Conservation (phyloP, 1,139 yeast genomes). For the Saccharomyces hybrid region DNA sequence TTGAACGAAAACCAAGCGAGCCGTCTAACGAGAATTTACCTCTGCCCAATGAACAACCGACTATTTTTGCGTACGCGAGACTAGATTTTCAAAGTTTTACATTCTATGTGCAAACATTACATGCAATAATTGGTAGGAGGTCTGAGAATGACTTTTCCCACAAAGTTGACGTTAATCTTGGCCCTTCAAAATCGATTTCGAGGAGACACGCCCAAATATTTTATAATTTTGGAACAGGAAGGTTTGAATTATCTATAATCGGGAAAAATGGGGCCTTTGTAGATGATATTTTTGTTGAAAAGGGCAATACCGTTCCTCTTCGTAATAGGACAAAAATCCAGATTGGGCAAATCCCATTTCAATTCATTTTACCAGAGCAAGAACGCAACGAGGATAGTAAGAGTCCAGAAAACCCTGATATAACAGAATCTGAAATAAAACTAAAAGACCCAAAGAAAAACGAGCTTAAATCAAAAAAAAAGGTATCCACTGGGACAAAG, state of each 20-base stretch:
- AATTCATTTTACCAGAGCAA: constrained; percentile 65
- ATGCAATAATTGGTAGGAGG: constrained; percentile 82
- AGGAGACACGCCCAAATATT: constrained; percentile 90
- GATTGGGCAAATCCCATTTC: constrained; percentile 85
- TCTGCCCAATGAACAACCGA: constrained; percentile 35
- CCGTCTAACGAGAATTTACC: constrained; percentile 6
- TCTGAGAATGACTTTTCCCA: constrained; percentile 58
- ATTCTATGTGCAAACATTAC: constrained; percentile 91
- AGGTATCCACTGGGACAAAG: background rate
- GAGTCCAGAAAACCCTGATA: constrained; percentile 3
- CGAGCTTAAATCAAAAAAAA: background rate
- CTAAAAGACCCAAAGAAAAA: background rate
- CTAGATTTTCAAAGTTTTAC: constrained; percentile 87
- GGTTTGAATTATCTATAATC: constrained; percentile 80
- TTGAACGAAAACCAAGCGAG: constrained; percentile 1
- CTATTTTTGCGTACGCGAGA: constrained; percentile 88
- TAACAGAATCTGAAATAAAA: constrained; percentile 9
- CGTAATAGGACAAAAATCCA: constrained; percentile 77
- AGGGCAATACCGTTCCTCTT: constrained; percentile 83
- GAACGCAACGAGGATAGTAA: constrained; percentile 11
- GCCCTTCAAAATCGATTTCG: constrained; percentile 85
- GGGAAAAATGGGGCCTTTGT: constrained; percentile 97
- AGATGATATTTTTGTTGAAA: constrained; percentile 77
- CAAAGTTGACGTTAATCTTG: constrained; percentile 84
- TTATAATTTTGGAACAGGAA: constrained; percentile 88